Base-by-base conservation (phyloP, 371 early-diverging fungal genomes). In the Batrachochytrium dendrobatidis region DNA sequence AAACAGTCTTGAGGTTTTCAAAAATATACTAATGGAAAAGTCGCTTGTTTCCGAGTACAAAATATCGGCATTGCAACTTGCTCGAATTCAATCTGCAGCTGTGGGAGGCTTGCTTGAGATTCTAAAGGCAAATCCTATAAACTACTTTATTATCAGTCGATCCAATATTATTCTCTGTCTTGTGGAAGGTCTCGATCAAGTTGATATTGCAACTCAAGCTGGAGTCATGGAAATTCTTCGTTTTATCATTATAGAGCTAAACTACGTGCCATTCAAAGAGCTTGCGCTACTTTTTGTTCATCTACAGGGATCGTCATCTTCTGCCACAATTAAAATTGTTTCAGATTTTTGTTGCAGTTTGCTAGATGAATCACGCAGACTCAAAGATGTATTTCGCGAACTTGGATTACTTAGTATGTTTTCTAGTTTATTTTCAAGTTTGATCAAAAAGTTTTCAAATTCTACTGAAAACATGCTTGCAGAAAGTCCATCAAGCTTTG, bases 371-470 rank as follows among this genome's bases (percentile, higher is more conserved):
- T 78, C 79, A 6, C 58, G 72, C 10, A 76, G 80, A 52, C 77
- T 83, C 58, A 72, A 73, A 44, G 71, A 71, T 31, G 83, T 83
- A 1, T 69, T 81, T 46, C 82, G 83, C 25, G 84, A 84, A 56
- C 77, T 84, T 28, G 86, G 86, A n/a, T 58, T 86, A 28, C 66
- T 84, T 28, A 81, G 80, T 58, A 74, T 84, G 34, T 73, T 86
- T 58, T 76, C 7, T 72, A 12, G 46, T 3, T 26, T 45, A 20
- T 3, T 45, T 12, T 3, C 6, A 20, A 26, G 26, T 20, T 12
- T 84, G 62, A 63, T 83, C 0, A 77, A 81, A 12, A 79, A 82
- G 34, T 35, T 63, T 69, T 22, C 71, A 68, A 32, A 66, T 12
- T 20, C 46, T 7, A 3, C 46, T 5, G 46, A 45, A 3, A 12